Evolutionary conservation across 2,329 filamentous ascomycete genomes (phyloP), one percentile per base, ranked within the genome.

Genomic region (Fusarium buharicum): DNA sequence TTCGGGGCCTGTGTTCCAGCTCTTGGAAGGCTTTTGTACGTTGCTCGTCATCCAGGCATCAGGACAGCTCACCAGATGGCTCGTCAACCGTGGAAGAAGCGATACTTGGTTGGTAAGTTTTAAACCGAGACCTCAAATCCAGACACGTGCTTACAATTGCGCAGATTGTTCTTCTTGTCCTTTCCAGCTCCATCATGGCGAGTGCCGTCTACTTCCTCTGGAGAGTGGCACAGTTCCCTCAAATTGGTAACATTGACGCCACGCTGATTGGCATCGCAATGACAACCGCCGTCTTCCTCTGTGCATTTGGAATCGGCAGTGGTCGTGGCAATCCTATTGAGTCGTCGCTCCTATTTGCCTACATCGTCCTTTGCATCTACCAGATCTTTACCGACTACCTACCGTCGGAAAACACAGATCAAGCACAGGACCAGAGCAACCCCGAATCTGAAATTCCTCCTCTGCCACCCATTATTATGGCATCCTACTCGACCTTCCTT

Each of bases 301-400:
- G 92, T 74, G 91, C 90, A 13, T 97, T 94, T 83, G 95, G 95
- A 22, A 97, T 98, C 68, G 91, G 91, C 60, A 97, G 92, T 70
- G 94, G 94, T 2, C 89, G 93, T 70, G 95, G 95, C 59, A 99
- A 97, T 71, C 92, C 94, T 3, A 91, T 98, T 50, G 94, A 99
- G 78, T 96, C 92, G 67, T 97, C 94, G 18, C 82, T 99, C 11
- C 84, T 99, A 55, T 98, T 99, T 63, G 94, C 95, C 71, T 99
- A 99, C 77, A 87, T 97, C 59, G 95, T 97, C n/a, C 88, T 99
- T 62, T 98, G 94, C 80, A 91, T 98, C 73, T 99, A 98, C 79
- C 95, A 99, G 77, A 98, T 98, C 76, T 98, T 98, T 77, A 99
- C 95, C 70, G 95, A 99, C 78, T 98, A 98, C 78, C 87, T 94